Conservation (phyloP, 192 early-diverging fungal genomes). For the Rhizophlyctis rosea region DNA sequence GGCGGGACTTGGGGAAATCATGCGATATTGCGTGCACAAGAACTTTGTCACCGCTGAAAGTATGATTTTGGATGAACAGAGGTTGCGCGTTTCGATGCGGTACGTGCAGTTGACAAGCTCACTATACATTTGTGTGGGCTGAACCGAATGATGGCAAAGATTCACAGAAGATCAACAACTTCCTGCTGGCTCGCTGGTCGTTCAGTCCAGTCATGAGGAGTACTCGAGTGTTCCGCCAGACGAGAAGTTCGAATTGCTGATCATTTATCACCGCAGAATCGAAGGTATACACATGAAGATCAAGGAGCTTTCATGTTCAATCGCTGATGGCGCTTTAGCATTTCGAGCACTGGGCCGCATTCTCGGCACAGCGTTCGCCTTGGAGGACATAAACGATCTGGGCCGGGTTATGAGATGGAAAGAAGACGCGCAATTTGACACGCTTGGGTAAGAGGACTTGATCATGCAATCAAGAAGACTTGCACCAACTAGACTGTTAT, state of each 20-base stretch:
- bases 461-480: not conserved
- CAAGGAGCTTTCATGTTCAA: not conserved
- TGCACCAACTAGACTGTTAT: not conserved
- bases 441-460: slow-evolving; percentile 46
- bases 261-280: slow-evolving; percentile 58
- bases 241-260: slow-evolving; percentile 16
- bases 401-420: slow-evolving; percentile 42
- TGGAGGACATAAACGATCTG: slow-evolving; percentile 31
- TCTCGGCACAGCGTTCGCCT: slow-evolving; percentile 51
- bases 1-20: slow-evolving; percentile 25
- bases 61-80: slow-evolving; percentile 12
- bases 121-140: not conserved
- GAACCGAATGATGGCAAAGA: not conserved
- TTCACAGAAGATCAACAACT: slow-evolving; percentile 21
- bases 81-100: slow-evolving; percentile 19
- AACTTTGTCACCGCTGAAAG: slow-evolving; percentile 29
- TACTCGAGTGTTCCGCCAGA: slow-evolving; percentile 17
- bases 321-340: slow-evolving; percentile 34
- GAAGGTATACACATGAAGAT: slow-evolving; percentile 61
- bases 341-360: slow-evolving; percentile 73
- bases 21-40: slow-evolving; percentile 17
- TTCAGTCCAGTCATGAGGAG: slow-evolving; percentile 19
- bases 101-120: slow-evolving; percentile 3
- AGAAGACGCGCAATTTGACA: slow-evolving; percentile 68
- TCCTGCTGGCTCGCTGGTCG: slow-evolving; percentile 2